Percentiles rank a stretch among this genome's conserved stretches.
phyloP scores from a whole-genome alignment of 768 basidiomycete genomes.

The Termitomyces sp. region DNA sequence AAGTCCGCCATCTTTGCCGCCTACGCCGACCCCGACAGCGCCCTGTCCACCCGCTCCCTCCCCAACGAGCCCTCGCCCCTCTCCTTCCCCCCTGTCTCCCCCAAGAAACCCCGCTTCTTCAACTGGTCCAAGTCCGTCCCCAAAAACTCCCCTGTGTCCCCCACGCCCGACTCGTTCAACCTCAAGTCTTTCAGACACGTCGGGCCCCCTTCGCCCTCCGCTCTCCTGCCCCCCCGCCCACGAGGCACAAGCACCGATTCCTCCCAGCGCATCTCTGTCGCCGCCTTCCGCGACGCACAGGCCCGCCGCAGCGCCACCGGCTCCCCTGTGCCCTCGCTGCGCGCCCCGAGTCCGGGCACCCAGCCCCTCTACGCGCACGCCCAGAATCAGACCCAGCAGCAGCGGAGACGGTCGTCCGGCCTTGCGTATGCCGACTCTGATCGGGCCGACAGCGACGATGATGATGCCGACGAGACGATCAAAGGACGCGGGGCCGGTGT shows the following conservation, averaged over 20 bases:
- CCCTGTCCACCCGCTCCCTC: constrained; percentile 60
- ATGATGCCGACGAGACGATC: constrained; percentile 14
- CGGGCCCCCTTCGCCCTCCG: constrained; percentile 34
- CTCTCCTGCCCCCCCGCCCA: constrained; percentile 31
- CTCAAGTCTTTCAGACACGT: constrained; percentile 72
- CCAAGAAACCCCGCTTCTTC: constrained; percentile 31
- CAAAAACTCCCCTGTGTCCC: constrained; percentile 5
- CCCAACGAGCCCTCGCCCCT: constrained; percentile 30
- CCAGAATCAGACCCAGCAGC: neutral
- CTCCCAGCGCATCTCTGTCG: constrained; percentile 73
- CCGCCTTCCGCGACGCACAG: constrained; percentile 76
- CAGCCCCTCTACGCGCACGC: constrained; percentile 8
- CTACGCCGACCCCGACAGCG: constrained; percentile 44
- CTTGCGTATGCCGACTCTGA: constrained; percentile 16
- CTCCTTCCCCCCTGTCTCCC: constrained; percentile 15
- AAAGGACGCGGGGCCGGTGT: constrained; percentile 15
- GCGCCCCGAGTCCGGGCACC: constrained; percentile 31
- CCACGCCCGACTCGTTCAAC: constrained; percentile 50
- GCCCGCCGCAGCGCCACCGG: constrained; percentile 57
- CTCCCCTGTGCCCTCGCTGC: constrained; percentile 47
- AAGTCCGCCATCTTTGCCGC: constrained; percentile 61
- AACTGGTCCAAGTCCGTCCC: constrained; percentile 34
- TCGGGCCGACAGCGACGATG: constrained; percentile 18
- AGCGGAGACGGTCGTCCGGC: constrained; percentile 3
- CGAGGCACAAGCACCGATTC: constrained; percentile 56